phyloP scores from a whole-genome alignment of 2,329 filamentous ascomycete genomes.

The Pseudogymnoascus sp. region DNA sequence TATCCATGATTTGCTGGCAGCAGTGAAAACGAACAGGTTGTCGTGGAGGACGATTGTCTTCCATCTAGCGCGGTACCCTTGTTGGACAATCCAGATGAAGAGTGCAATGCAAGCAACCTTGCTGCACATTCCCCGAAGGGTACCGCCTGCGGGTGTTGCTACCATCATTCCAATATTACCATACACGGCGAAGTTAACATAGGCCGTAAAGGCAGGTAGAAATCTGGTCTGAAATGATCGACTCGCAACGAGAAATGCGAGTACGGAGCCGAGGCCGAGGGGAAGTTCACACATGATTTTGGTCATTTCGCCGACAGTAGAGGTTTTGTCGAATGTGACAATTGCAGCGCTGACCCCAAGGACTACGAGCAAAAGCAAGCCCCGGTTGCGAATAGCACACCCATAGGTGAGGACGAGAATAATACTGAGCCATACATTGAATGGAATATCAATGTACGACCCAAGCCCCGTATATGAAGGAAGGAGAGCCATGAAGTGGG shows the following conservation, averaged over 20 bases:
- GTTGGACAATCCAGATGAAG: conserved; percentile 16
- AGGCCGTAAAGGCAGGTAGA: conserved; percentile 19
- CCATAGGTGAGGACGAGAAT: conserved; percentile 20
- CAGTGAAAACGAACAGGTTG: conserved; percentile 21
- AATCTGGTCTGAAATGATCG: conserved; percentile 18
- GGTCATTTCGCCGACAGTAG: conserved; percentile 15
- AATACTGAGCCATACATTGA: conserved; percentile 20
- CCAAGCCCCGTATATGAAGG: conserved; percentile 12
- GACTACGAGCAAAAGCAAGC: conserved; percentile 16
- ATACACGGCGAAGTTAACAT: conserved; percentile 22
- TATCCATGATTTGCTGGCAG: conserved; percentile 23
- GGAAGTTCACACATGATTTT: conserved; percentile 15
- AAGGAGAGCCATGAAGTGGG: conserved; percentile 12
- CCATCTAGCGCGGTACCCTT: conserved; percentile 17
- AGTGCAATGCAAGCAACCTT: conserved; percentile 15
- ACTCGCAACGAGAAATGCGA: conserved; percentile 15
- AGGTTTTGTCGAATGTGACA: conserved; percentile 16
- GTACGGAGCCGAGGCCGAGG: conserved; percentile 16
- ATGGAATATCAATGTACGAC: conserved; percentile 20
- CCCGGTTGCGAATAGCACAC: conserved; percentile 17
- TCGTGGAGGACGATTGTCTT: conserved; percentile 19
- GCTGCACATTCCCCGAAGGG: conserved; percentile 21
- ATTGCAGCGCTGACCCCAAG: conserved; percentile 13
- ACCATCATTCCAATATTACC: conserved; percentile 22
- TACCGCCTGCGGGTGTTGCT: conserved; percentile 17